Evolutionary conservation across 306 rosid genomes (phyloP).

Genomic region (Medicago truncatula): DNA sequence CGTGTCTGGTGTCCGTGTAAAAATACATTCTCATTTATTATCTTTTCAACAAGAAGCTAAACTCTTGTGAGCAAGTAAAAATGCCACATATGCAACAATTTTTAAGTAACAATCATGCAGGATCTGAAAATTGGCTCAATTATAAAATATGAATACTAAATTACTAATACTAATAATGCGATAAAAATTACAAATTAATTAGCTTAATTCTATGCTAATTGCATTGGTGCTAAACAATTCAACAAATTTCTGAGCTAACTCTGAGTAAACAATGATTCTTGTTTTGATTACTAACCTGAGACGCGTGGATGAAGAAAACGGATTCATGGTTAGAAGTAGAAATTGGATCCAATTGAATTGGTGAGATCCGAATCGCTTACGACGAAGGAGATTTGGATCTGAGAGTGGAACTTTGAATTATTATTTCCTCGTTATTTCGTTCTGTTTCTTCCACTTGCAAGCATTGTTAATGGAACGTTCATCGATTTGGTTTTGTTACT

Average conservation of each 20-base stretch:
- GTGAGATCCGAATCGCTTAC: conserved; percentile 59
- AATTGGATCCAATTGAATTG: conserved; percentile 57
- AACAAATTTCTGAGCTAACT: not conserved
- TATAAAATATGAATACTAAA: not conserved
- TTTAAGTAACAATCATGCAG: not conserved
- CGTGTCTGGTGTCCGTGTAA: not conserved
- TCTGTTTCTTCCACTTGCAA: conserved; percentile 7
- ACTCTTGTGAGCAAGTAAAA: not conserved
- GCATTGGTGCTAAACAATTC: conserved; percentile 1
- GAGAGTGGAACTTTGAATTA: conserved; percentile 28
- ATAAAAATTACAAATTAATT: conserved; percentile 17
- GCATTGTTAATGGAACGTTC: conserved; percentile 2
- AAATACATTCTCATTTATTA: not conserved
- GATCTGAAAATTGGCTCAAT: conserved; percentile 30
- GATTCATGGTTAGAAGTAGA: conserved; percentile 83
- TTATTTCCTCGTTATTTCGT: not conserved
- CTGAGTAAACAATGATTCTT: too few species aligned
- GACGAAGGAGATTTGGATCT: conserved; percentile 74
- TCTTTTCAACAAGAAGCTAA: conserved; percentile 15
- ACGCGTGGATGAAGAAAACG: conserved; percentile 96
- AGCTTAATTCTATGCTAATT: conserved; percentile 34
- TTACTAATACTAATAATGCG: not conserved
- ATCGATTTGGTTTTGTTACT: not conserved
- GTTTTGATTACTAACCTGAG: conserved; percentile 64
- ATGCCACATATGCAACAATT: conserved; percentile 5